phyloP scores from a whole-genome alignment of 768 basidiomycete genomes.

The Pleurotus giganteus region DNA sequence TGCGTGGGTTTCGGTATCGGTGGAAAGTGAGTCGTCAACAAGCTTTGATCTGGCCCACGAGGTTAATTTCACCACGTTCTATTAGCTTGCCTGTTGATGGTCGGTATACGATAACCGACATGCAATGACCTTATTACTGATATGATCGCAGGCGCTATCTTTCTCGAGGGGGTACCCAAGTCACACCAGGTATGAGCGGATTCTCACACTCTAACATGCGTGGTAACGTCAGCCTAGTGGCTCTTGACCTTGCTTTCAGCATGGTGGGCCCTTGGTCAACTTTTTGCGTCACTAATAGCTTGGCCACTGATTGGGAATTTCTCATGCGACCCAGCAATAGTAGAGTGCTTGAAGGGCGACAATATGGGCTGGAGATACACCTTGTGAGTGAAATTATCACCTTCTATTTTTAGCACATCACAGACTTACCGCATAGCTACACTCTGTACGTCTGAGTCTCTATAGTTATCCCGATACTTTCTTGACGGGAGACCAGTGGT shows the following conservation, averaged over 20 bases:
- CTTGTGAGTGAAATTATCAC: constrained; percentile 30
- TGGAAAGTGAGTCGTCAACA: constrained; percentile 41
- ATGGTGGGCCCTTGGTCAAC: constrained; percentile 53
- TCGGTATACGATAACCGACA: constrained; percentile 25
- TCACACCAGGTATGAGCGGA: constrained; percentile 32
- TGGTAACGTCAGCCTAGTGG: constrained; percentile 30
- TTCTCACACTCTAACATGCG: constrained; percentile 1
- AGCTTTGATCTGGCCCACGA: constrained; percentile 21
- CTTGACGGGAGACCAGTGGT: constrained; percentile 34
- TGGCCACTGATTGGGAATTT: constrained; percentile 58
- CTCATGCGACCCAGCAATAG: constrained; percentile 41
- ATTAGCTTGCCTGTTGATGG: constrained; percentile 49
- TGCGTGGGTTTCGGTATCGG: constrained; percentile 50
- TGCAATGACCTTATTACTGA: constrained; percentile 6
- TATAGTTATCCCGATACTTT: neutral
- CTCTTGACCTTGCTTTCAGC: constrained; percentile 53
- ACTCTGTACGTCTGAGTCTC: constrained; percentile 32
- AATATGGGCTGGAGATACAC: constrained; percentile 67
- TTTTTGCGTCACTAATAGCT: constrained; percentile 48
- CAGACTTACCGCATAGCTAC: constrained; percentile 23
- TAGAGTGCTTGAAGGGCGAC: constrained; percentile 41
- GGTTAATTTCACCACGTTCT: constrained; percentile 13
- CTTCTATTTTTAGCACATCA: neutral
- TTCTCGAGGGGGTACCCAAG: constrained; percentile 41
- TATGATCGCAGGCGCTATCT: constrained; percentile 33